Base-by-base conservation (phyloP, 2,329 filamentous ascomycete species). In the Trichothecium roseum region DNA sequence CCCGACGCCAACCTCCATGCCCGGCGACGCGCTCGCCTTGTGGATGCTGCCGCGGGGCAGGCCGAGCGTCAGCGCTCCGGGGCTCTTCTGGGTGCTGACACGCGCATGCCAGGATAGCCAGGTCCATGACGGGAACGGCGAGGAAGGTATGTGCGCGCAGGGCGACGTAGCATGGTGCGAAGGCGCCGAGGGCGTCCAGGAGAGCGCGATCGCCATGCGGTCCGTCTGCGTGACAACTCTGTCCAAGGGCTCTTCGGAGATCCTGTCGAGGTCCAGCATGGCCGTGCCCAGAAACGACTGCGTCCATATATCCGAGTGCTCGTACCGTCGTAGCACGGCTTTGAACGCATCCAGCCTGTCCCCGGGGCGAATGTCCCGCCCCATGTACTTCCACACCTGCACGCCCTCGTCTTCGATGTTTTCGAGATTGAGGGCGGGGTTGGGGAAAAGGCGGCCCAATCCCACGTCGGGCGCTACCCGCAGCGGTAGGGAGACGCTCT, bases 41-140 rank as follows among this genome's bases (percentile, higher is more conserved):
- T 24, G 20, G 10, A 24, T 24, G 34, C 22, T 22, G 16, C 37
- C 37, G 16, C 43, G 46, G 4, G 56, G 47, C 37, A 56, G 49
- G 31, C 49, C 52, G 30, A 59, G 49, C 35, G 47, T 47, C 39
- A 60, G 53, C n/a, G 34, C 27, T 14, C 26, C 45, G 9, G 46
- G 37, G 28, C 45, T 45, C 3, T 24, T 24, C 20, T 46, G 49
- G 3, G 42, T 36, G 4, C 53, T 20, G 5, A 20, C 24, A n/a
- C 14, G 48, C 7, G 50, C 40, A 18, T 48, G 49, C 57, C 57
- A 60, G 4, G 54, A 48, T 6, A 60, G 50, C 57, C 57, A 60
- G 4, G 55, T 56, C 57, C 57, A 60, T 0, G 57, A 60, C 2
- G 57, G 57, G 30, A 54, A 57, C 3, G 45, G 44, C 47, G 13